Conservation (phyloP, 306 rosid genomes). For the Sesbania bispinosa region DNA sequence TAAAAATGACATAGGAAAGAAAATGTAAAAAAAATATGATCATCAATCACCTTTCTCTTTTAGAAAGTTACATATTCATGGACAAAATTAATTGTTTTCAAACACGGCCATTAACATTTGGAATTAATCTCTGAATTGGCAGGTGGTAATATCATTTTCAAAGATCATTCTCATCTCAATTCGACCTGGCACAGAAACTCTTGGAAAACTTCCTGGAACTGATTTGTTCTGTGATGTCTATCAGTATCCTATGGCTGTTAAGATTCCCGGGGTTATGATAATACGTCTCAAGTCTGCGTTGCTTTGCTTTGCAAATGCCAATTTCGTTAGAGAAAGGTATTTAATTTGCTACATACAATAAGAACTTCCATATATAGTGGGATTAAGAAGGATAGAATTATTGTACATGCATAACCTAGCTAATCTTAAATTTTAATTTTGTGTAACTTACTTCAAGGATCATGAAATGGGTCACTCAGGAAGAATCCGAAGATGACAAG, state of each 20-base stretch:
- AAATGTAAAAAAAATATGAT: too few species aligned
- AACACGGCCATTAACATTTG: neutral
- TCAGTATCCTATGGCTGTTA: slow-evolving; percentile 81
- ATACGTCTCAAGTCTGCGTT: slow-evolving; percentile 63
- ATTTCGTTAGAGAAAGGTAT: slow-evolving; percentile 69
- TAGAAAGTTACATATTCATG: too few species aligned
- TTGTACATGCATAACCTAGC: too few species aligned
- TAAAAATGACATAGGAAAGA: too few species aligned
- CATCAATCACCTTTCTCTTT: too few species aligned
- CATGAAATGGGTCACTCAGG: slow-evolving; percentile 44
- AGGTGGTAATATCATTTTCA: slow-evolving; percentile 74
- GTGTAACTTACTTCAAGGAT: slow-evolving; percentile 38
- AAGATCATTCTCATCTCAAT: slow-evolving; percentile 65
- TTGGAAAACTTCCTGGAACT: slow-evolving; percentile 79
- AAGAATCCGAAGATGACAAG: slow-evolving; percentile 40
- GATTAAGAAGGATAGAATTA: too few species aligned
- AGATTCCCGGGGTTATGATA: slow-evolving; percentile 56
- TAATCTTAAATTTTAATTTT: neutral
- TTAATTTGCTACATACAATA: too few species aligned
- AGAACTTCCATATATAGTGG: too few species aligned
- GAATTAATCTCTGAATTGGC: slow-evolving; percentile 8
- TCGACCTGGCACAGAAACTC: slow-evolving; percentile 65
- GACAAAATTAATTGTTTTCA: too few species aligned
- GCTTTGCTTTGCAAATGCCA: slow-evolving; percentile 91
- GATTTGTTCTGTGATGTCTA: slow-evolving; percentile 54